Conservation (phyloP, 2,329 filamentous ascomycete species). For the Talaromyces sp. region DNA sequence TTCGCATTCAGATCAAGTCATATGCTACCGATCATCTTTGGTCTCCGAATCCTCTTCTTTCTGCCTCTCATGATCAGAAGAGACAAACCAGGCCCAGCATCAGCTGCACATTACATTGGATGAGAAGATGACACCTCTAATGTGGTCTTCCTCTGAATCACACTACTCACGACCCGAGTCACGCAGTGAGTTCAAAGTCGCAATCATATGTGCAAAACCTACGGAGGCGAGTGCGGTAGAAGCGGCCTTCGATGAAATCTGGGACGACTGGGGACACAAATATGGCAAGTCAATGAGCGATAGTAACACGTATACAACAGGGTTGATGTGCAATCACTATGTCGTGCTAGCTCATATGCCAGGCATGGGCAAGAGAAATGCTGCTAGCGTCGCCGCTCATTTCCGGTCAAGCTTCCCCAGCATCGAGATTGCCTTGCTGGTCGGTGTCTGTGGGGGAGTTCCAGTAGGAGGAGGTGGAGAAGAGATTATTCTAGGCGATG, state of each 20-base stretch:
- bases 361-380: not conserved
- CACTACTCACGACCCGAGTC: not conserved
- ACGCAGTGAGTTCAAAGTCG: not conserved
- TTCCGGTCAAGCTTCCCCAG: conserved; percentile 32
- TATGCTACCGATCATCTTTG: too few species aligned
- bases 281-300: conserved; percentile 20
- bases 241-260: not conserved
- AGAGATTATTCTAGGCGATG: conserved; percentile 21
- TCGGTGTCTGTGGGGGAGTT: conserved; percentile 42
- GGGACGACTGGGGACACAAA: not conserved
- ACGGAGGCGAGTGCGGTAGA: not conserved
- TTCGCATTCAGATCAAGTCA: too few species aligned
- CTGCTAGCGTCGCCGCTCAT: conserved; percentile 18
- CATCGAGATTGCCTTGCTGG: conserved; percentile 34
- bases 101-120: not conserved
- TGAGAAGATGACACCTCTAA: not conserved
- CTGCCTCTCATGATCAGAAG: too few species aligned
- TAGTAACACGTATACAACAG: conserved; percentile 31
- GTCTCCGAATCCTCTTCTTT: too few species aligned
- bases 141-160: not conserved
- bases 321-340: conserved; percentile 33
- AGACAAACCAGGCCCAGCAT: too few species aligned
- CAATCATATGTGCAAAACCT: not conserved
- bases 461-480: not conserved
- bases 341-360: conserved; percentile 32